Conservation (phyloP, 139 green algal species). For the Mychonastes homosphaera region DNA sequence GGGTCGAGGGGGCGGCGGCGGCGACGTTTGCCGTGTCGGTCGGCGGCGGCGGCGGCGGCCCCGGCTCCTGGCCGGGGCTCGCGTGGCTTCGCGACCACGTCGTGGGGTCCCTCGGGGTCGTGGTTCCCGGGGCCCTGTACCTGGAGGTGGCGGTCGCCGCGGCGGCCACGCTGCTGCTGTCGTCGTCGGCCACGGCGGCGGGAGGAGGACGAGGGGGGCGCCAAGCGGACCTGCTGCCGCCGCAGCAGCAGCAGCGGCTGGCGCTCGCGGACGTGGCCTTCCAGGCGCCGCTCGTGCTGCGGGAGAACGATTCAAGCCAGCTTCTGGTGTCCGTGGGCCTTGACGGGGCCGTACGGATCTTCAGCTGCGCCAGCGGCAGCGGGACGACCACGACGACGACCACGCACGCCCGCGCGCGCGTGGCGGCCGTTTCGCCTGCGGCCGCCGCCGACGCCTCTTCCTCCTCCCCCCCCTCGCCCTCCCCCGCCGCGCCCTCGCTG, state of each 20-base stretch:
- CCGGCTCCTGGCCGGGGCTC: slow-evolving; percentile 21
- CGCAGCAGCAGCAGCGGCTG: neutral
- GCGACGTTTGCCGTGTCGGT: no score
- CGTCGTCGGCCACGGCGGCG: neutral
- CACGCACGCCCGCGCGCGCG: no score
- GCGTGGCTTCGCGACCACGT: slow-evolving; percentile 62
- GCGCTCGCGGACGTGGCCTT: slow-evolving; percentile 32
- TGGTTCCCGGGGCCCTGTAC: slow-evolving; percentile 56
- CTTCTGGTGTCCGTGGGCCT: neutral
- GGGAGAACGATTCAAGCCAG: neutral
- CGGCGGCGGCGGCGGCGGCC: neutral
- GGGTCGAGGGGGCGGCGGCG: neutral
- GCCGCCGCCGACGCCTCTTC: no score
- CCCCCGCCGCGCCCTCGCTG: no score
- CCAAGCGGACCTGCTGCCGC: neutral
- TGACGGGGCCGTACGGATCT: slow-evolving; percentile 5
- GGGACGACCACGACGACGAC: neutral
- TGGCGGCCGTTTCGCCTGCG: no score
- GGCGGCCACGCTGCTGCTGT: neutral
- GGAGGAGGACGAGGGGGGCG: neutral
- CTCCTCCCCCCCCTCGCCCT: no score
- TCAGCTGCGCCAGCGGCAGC: slow-evolving; percentile 13
- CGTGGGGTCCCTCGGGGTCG: slow-evolving; percentile 26
- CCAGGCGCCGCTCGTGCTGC: slow-evolving; percentile 29
- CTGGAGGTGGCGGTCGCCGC: slow-evolving; percentile 42